phyloP scores from a whole-genome alignment of 306 rosid species.

The Quercus cerris region DNA sequence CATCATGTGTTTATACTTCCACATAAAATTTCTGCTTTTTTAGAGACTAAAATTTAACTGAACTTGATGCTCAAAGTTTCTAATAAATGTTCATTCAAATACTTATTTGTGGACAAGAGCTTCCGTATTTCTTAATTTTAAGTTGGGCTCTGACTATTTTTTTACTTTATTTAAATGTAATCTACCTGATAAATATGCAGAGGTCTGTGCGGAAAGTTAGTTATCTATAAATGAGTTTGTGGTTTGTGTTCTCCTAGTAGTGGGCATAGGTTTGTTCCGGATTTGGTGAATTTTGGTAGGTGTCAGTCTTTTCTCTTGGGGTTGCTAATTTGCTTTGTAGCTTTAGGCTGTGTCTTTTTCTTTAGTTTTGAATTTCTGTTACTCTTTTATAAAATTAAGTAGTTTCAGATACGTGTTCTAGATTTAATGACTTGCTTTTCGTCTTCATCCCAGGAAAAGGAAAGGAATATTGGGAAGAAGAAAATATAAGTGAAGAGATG shows the following conservation, averaged over 20 bases:
- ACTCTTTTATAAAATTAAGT: slow-evolving; percentile 1
- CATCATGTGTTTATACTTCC: not conserved
- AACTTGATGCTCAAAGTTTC: too few species aligned
- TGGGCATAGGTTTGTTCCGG: not conserved
- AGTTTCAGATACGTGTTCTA: not conserved
- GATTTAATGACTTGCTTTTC: slow-evolving; percentile 5
- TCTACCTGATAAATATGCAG: not conserved
- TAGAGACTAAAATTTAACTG: not conserved
- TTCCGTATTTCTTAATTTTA: not conserved
- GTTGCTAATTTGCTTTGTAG: not conserved
- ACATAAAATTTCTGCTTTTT: not conserved
- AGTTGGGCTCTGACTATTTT: not conserved
- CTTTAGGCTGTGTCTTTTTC: not conserved
- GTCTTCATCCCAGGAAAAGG: slow-evolving; percentile 67
- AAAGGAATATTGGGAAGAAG: slow-evolving; percentile 85
- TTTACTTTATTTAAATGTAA: not conserved
- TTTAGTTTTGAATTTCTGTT: not conserved
- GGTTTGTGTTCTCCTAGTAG: not conserved
- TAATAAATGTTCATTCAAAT: not conserved
- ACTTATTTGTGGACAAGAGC: not conserved
- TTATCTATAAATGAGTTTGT: not conserved
- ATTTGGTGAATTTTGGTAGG: not conserved
- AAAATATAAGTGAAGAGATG: slow-evolving; percentile 81
- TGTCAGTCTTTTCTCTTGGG: not conserved
- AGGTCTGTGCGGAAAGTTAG: not conserved